phyloP scores from a whole-genome alignment of 306 rosid genomes.

The Aeschynomene evenia region DNA sequence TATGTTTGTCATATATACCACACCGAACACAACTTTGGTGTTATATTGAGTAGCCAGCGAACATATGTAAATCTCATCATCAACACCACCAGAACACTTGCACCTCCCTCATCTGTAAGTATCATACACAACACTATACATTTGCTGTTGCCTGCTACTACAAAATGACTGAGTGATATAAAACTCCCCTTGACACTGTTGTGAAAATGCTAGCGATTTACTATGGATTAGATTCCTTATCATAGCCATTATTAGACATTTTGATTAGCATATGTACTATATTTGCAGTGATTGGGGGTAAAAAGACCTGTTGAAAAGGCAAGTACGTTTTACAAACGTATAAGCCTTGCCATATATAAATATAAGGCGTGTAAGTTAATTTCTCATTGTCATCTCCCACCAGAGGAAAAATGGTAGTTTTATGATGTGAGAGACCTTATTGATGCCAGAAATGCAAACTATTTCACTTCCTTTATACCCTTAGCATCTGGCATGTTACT shows the following conservation, averaged over 20 bases:
- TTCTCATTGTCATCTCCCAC: conserved; percentile 22
- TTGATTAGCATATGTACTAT: conserved; percentile 13
- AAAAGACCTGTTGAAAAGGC: neutral
- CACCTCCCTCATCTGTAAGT: neutral
- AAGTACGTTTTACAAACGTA: neutral
- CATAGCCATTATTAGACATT: conserved; percentile 2
- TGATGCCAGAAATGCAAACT: conserved; percentile 10
- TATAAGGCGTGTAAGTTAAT: conserved; percentile 15
- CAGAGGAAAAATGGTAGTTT: conserved; percentile 19
- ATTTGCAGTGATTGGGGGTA: neutral
- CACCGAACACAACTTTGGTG: neutral
- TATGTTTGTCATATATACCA: too few relatives aligned
- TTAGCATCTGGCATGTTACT: conserved; percentile 15
- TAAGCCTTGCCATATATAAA: conserved; percentile 16
- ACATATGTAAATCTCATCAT: neutral
- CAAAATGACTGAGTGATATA: neutral
- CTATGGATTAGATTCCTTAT: neutral
- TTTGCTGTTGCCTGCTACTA: neutral
- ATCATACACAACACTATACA: neutral
- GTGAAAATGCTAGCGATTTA: neutral
- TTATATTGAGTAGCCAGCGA: neutral
- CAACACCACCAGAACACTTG: neutral
- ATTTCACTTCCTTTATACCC: conserved; percentile 3
- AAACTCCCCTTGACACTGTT: neutral
- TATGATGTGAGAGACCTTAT: conserved; percentile 17